Evolutionary conservation across 1,139 yeast genomes (phyloP), one percentile per base, ranked within the genome.

Genomic region (Suhomyces yuchorum): DNA sequence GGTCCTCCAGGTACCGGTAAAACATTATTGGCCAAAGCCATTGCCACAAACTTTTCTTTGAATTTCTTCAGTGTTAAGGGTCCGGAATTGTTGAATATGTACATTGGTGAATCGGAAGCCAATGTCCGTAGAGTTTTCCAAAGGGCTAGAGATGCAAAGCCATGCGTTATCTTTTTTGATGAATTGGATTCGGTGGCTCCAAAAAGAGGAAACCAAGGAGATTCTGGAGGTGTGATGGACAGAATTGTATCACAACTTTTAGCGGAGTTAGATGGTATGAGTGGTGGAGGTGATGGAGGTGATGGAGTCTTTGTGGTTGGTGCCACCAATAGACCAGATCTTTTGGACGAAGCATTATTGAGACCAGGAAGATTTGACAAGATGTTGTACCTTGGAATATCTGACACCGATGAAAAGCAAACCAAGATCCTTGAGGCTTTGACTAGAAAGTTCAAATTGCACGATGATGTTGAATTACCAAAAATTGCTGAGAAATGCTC

Each of bases 1-100:
- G 99, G 99, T 0, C 98, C 98, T 0, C 99, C 99, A 0, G 99
- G 99, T 23, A 93, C 98, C 0, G 99, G 99, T 57, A 93, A 93
- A 63, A 93, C 99, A 0, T 74, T 93, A 38, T 75, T 93, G 51
- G 98, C 98, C 9, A 93, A 93, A 65, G 98, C 98, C 0, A 93
- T 93, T 59, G 98, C 98, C 1, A 89, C 97, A 1, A 90, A 92
- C 55, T 93, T 92, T 62, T 87, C 97, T 3, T 76, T 93, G 55
- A 93, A 93, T 63, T 93, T 93, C 66, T 92, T 93, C 68, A 88
- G 96, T 55, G 97, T 92, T 22, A 92, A 92, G 65, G 98, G 98
- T 15, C 98, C 98, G 0, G 98, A 92, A 66, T 76, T 92, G 51
- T 77, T 92, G 55, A 92, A 93, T 65, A 93, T 92, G 98, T 93